A percentile compares a stretch with the other conserved stretches of the same genome.
These are phyloP conservation scores for Cyberlindnera maritima DNA, from an alignment of 805 yeast genomes.

Conservation along the genomic window DNA sequence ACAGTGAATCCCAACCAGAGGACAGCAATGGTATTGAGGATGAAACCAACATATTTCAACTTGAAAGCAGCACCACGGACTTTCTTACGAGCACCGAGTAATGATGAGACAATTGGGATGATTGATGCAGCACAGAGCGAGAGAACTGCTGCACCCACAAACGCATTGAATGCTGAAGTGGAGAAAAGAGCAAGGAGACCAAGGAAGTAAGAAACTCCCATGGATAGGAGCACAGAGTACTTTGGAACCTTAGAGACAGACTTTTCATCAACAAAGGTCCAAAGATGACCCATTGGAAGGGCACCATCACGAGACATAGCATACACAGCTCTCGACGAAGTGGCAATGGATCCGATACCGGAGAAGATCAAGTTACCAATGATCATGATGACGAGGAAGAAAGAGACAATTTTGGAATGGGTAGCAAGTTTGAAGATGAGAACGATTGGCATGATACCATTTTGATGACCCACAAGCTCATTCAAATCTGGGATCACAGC, in stretches of 20 bases:
- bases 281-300: slow-evolving; percentile 58
- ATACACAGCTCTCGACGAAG: slow-evolving; percentile 79
- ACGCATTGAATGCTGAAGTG: slow-evolving; percentile 75
- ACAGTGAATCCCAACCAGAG: slow-evolving; percentile 59
- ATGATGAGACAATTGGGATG: slow-evolving; percentile 64
- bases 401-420: slow-evolving; percentile 63
- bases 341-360: slow-evolving; percentile 75
- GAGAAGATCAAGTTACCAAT: slow-evolving; percentile 72
- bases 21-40: slow-evolving; percentile 56
- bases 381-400: slow-evolving; percentile 62
- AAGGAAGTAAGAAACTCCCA: slow-evolving; percentile 55
- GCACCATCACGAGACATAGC: slow-evolving; percentile 85
- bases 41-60: slow-evolving; percentile 59
- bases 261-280: slow-evolving; percentile 62
- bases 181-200: slow-evolving; percentile 69
- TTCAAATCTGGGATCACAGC: slow-evolving; percentile 68
- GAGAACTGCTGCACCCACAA: slow-evolving; percentile 79
- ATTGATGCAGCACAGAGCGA: slow-evolving; percentile 74
- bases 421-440: slow-evolving; percentile 71
- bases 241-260: slow-evolving; percentile 62
- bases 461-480: slow-evolving; percentile 52
- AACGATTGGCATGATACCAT: slow-evolving; percentile 76
- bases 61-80: slow-evolving; percentile 69
- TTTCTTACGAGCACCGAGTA: slow-evolving; percentile 57
- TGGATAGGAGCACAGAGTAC: slow-evolving; percentile 64